phyloP scores from a whole-genome alignment of 495 filamentous ascomycete species.

The Tuber magnatum region DNA sequence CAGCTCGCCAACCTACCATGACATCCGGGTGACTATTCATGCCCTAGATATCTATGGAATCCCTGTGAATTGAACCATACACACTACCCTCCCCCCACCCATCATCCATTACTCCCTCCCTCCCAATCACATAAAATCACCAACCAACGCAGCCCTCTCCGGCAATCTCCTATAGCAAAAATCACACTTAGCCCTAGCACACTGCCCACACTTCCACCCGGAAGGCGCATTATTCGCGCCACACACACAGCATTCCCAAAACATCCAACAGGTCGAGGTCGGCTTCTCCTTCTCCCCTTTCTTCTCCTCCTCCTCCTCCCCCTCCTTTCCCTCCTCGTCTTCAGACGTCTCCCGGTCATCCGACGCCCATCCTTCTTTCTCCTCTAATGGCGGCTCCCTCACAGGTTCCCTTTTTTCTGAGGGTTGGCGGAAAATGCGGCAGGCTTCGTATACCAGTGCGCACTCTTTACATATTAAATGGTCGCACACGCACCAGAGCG shows the following conservation, averaged over 20 bases:
- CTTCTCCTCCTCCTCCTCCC: not conserved
- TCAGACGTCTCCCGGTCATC: not conserved
- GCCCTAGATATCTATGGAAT: not conserved
- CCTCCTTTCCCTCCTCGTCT: not conserved
- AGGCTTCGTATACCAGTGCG: not conserved
- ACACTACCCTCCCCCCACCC: not conserved
- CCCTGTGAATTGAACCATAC: too few species aligned
- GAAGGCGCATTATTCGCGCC: not conserved
- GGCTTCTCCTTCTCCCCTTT: not conserved
- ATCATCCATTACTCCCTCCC: not conserved
- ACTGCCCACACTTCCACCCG: not conserved
- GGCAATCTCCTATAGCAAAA: not conserved
- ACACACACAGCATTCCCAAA: not conserved
- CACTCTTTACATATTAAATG: not conserved
- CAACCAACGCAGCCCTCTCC: not conserved
- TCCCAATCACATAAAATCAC: not conserved
- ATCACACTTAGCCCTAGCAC: not conserved
- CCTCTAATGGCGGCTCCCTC: not conserved
- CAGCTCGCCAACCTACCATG: not conserved
- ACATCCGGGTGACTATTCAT: not conserved
- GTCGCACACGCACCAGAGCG: not conserved
- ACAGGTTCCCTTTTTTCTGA: not conserved
- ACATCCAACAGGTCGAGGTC: not conserved
- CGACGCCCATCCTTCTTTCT: not conserved
- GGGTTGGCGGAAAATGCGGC: not conserved